These are phyloP conservation scores for Oropetium thomaeum DNA, from an alignment of 176 grass and related monocot genomes.

Conservation along the genomic window DNA sequence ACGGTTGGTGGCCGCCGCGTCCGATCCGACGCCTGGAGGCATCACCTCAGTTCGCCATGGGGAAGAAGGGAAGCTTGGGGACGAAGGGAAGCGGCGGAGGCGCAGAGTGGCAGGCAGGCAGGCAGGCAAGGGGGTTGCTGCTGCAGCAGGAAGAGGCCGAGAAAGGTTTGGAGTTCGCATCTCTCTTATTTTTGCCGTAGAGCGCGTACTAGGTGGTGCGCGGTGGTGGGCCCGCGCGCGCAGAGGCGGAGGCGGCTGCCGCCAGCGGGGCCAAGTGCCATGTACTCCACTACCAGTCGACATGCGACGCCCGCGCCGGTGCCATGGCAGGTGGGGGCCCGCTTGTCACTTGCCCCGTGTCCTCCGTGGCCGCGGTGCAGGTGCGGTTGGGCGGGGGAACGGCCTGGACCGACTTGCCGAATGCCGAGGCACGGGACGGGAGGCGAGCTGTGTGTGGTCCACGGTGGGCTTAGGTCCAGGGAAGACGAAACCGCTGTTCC, in stretches of 20 bases:
- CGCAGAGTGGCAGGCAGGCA: neutral
- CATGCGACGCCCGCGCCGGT: constrained; percentile 10
- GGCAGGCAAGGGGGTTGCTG: too few relatives aligned
- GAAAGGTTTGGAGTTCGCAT: neutral
- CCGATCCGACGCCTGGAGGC: constrained; percentile 13
- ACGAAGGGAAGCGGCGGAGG: neutral
- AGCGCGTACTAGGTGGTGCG: constrained; percentile 32
- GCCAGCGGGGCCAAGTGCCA: neutral
- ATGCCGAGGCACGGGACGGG: too few relatives aligned
- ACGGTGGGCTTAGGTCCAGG: neutral
- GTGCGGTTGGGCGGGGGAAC: neutral
- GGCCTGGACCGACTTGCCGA: neutral
- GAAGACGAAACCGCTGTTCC: neutral
- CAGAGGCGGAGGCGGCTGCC: neutral
- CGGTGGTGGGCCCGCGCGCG: neutral
- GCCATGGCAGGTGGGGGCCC: neutral
- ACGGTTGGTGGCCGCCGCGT: constrained; percentile 12
- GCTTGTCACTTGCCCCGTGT: rapidly evolving
- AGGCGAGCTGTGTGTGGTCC: neutral
- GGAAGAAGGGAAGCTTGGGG: neutral
- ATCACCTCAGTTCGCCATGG: constrained; percentile 19
- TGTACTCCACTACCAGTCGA: constrained; percentile 7
- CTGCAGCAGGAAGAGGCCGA: neutral
- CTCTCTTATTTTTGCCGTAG: neutral
- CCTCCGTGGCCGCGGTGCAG: neutral